phyloP scores from a whole-genome alignment of 73 alveolate species.

The Paramecium primaurelia region DNA sequence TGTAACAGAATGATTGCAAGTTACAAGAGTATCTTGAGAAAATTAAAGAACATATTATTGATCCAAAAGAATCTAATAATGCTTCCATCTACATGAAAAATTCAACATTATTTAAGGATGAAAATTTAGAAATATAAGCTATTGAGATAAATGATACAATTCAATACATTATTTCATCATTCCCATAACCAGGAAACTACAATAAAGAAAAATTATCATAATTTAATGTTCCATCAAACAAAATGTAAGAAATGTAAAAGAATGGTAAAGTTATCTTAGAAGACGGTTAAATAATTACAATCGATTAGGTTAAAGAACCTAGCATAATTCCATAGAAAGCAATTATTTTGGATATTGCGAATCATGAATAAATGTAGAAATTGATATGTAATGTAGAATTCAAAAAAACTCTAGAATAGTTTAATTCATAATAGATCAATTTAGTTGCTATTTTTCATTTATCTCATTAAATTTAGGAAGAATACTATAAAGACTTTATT shows the following conservation, averaged over 20 bases:
- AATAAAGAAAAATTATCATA: background rate
- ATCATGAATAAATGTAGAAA: background rate
- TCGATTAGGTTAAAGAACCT: background rate
- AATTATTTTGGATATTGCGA: background rate
- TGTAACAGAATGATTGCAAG: background rate
- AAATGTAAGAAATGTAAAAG: background rate
- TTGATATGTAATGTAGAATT: background rate
- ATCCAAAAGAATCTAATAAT: slow-evolving; percentile 17
- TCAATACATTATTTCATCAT: background rate
- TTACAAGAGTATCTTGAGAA: background rate
- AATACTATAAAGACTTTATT: background rate
- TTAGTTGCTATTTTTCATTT: slow-evolving; percentile 1
- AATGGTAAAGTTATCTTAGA: background rate
- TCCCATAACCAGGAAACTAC: background rate
- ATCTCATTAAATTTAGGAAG: background rate
- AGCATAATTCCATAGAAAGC: background rate
- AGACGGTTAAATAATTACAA: background rate
- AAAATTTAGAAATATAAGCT: background rate
- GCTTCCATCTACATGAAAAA: background rate
- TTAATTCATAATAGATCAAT: background rate
- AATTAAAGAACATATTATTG: slow-evolving; percentile 13
- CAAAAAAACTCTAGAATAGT: background rate
- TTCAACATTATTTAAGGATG: background rate
- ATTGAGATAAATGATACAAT: background rate
- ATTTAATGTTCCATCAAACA: background rate